A percentile compares a stretch with the other conserved stretches of the same genome.
phyloP scores from a whole-genome alignment of 2,329 filamentous ascomycete species.

The Coniochaeta sp. region DNA sequence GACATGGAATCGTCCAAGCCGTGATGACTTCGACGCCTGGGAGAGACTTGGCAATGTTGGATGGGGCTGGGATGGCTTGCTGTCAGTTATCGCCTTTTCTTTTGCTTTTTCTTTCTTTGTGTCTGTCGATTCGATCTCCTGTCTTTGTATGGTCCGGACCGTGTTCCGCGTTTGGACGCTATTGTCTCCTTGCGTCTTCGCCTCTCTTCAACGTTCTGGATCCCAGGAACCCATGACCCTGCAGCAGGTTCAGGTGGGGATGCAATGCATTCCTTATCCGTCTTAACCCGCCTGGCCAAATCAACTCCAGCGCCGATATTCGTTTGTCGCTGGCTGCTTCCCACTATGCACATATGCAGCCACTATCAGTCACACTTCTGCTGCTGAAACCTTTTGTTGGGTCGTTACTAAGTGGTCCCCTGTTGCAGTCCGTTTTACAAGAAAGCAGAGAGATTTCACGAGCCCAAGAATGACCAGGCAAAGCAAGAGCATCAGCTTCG shows the following conservation, averaged over 20 bases:
- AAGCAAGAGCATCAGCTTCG: slow-evolving; percentile 18
- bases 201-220: neutral
- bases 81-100: slow-evolving; percentile 13
- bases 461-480: slow-evolving; percentile 23
- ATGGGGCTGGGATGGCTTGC: slow-evolving; percentile 46
- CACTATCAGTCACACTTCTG: neutral
- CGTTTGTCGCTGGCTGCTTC: neutral
- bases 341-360: neutral
- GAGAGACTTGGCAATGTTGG: slow-evolving; percentile 47
- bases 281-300: neutral
- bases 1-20: slow-evolving; percentile 40
- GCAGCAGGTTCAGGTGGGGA: neutral
- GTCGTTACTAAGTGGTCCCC: neutral
- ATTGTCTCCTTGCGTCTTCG: neutral
- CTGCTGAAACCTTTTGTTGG: neutral
- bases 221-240: neutral
- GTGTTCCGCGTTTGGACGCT: neutral
- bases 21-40: slow-evolving; percentile 48
- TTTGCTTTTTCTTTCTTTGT: neutral
- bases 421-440: slow-evolving; percentile 39
- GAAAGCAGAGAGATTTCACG: slow-evolving; percentile 39
- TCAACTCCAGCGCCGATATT: neutral
- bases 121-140: neutral
- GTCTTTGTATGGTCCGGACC: neutral
- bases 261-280: neutral